Evolutionary conservation across 331 rosid genomes (phyloP).

Genomic region (Erythrophleum ivorense): DNA sequence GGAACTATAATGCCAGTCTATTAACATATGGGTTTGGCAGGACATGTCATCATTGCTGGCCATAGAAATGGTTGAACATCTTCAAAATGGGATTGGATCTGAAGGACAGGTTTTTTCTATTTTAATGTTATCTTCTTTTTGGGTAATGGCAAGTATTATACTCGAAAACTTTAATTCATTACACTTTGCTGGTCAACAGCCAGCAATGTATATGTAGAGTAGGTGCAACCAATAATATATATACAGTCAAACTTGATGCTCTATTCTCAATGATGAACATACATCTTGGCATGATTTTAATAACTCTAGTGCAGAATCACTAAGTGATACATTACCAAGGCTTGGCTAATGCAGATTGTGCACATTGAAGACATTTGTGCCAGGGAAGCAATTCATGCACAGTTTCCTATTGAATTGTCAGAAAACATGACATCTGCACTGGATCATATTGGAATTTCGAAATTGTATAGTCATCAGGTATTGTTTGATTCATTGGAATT

Average conservation of each 20-base stretch:
- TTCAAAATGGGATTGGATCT: conserved; percentile 72
- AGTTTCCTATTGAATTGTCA: conserved; percentile 66
- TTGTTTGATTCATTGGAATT: conserved; percentile 35
- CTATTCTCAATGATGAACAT: conserved; percentile 24
- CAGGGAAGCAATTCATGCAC: conserved; percentile 62
- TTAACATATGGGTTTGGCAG: conserved; percentile 49
- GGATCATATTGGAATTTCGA: conserved; percentile 64
- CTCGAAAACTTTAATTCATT: conserved; percentile 28
- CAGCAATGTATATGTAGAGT: conserved; percentile 9
- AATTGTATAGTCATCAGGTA: conserved; percentile 93
- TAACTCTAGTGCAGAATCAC: conserved; percentile 8
- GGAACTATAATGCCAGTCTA: background rate
- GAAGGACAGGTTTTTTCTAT: conserved; percentile 70
- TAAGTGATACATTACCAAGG: conserved; percentile 36
- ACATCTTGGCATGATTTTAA: conserved; percentile 21
- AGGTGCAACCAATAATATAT: conserved; percentile 18
- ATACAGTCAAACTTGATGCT: conserved; percentile 19
- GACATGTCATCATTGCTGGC: conserved; percentile 60
- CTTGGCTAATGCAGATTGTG: conserved; percentile 66
- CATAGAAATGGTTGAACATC: conserved; percentile 87
- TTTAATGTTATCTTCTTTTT: background rate
- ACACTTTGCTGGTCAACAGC: conserved; percentile 34
- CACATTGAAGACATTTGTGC: conserved; percentile 79
- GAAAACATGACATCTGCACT: conserved; percentile 67
- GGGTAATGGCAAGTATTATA: conserved; percentile 23